Conservation (phyloP, 2,329 filamentous ascomycete species). For the Aspergillus arachidicola region DNA sequence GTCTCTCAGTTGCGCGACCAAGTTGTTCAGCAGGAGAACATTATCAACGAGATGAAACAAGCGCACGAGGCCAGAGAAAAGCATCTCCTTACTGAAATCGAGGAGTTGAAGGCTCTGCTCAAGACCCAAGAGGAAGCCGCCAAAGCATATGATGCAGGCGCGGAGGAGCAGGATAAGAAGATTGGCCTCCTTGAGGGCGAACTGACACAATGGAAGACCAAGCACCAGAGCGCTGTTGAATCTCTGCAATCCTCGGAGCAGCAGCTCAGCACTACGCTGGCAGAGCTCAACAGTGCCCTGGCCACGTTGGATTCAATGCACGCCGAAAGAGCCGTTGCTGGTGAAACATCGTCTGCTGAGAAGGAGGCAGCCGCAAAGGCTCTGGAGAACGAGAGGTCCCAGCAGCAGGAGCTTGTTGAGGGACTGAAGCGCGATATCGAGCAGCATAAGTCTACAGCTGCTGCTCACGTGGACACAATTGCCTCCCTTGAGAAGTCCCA, state of each 20-base stretch:
- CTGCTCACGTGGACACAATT: slow-evolving; percentile 68
- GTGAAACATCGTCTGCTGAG: slow-evolving; percentile 33
- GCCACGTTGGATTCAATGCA: slow-evolving; percentile 55
- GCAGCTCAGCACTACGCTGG: slow-evolving; percentile 71
- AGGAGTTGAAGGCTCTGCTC: slow-evolving; percentile 64
- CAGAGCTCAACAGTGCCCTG: slow-evolving; percentile 70
- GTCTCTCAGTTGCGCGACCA: slow-evolving; percentile 86
- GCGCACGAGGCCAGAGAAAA: slow-evolving; percentile 73
- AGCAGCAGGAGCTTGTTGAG: slow-evolving; percentile 63
- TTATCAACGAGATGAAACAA: slow-evolving; percentile 73
- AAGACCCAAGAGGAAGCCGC: slow-evolving; percentile 40
- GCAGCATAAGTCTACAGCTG: slow-evolving; percentile 75
- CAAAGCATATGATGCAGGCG: slow-evolving; percentile 36
- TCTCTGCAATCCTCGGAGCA: slow-evolving; percentile 73
- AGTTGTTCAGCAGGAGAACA: slow-evolving; percentile 80
- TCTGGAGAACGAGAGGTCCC: slow-evolving; percentile 54
- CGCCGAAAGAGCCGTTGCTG: slow-evolving; percentile 41
- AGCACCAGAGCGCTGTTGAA: slow-evolving; percentile 71
- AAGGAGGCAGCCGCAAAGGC: slow-evolving; percentile 47
- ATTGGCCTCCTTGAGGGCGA: slow-evolving; percentile 71
- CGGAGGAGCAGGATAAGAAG: slow-evolving; percentile 55
- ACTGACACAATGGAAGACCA: slow-evolving; percentile 72
- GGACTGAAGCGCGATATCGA: slow-evolving; percentile 74
- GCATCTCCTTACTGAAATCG: slow-evolving; percentile 72
- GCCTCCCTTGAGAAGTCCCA: slow-evolving; percentile 75